phyloP scores from a whole-genome alignment of 805 yeast species.

The Yamadazyma olivae region DNA sequence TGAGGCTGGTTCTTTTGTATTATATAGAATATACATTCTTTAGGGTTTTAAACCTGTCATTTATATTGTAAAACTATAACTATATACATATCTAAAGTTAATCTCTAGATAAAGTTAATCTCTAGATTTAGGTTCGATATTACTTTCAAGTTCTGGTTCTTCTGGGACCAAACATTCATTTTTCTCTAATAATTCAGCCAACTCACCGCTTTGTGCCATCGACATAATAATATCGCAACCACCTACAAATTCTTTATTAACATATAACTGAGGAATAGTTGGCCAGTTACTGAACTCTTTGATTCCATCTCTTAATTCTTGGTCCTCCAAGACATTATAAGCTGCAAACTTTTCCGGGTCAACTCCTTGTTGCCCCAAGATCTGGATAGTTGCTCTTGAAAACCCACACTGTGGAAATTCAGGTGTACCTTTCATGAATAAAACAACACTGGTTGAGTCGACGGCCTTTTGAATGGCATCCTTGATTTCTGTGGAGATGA shows the following conservation, averaged over 20 bases:
- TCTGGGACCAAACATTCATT: slow-evolving; percentile 79
- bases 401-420: slow-evolving; percentile 98
- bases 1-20: slow-evolving; percentile 2
- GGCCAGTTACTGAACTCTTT: slow-evolving; percentile 98
- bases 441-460: slow-evolving; percentile 85
- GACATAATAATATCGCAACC: slow-evolving; percentile 94
- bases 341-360: slow-evolving; percentile 97
- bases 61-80: no score
- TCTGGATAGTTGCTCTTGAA: slow-evolving; percentile 89
- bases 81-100: no score
- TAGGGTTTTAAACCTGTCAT: no score
- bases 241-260: slow-evolving; percentile 88
- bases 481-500: slow-evolving; percentile 72
- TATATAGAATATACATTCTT: slow-evolving; percentile 1
- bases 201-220: slow-evolving; percentile 91
- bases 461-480: slow-evolving; percentile 86
- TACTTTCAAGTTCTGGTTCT: slow-evolving; percentile 48
- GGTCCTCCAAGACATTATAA: slow-evolving; percentile 91
- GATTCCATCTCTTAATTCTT: slow-evolving; percentile 90
- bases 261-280: slow-evolving; percentile 94
- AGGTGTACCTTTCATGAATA: slow-evolving; percentile 98
- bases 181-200: slow-evolving; percentile 76
- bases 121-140: slow-evolving; percentile 37
- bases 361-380: slow-evolving; percentile 94
- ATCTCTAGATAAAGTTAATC: slow-evolving; percentile 10